Base-by-base conservation (phyloP, 805 yeast species). In the Clavispora fructus region DNA sequence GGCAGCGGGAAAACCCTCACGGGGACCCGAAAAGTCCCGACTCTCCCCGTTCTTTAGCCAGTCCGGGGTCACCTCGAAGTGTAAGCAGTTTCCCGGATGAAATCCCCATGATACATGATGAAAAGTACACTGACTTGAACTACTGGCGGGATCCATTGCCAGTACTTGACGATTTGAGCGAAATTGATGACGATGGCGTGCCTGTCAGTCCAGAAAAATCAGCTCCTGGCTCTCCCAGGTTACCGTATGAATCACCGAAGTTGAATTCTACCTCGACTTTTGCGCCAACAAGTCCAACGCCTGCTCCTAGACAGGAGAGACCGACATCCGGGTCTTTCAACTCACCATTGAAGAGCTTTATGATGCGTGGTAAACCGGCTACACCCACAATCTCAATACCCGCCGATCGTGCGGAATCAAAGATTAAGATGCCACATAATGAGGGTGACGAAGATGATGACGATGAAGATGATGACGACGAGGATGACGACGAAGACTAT, bases 101-200 rank as follows among this genome's bases (percentile, higher is more conserved):
- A 35, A 58, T 67, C 32, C 32, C 66, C 56, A 53, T 63, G n/a
- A 57, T 63, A 25, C 66, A 71, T 2, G 83, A 79, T 44, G 85
- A 82, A 52, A 79, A 78, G 51, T 94, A 72, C 62, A 87, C 88
- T 7, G 99, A 94, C 65, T 87, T 87, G 39, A 91, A 87, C 60
- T 94, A 78, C 63, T 94, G 99, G 99, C 73, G 96, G 52, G 92
- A 83, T 43, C 95, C 96, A 1, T 57, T 91, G 25, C 67, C 77
- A 4, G 81, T 82, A 49, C 57, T 85, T 23, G 78, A 79, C 47
- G 87, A 82, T 46, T 67, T 79, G 39, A 76, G 82, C 40, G 87
- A 81, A 44, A 60, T 71, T 12, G 80, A 77, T 49, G 61, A 71
- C 47, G 55, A 52, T 26, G 65, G 61, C 17, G 52, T 40, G 16